phyloP scores from a whole-genome alignment of 345 rosid genomes.

The Arabidopsis thaliana region TAIR10.1 NC_003076.8:2983001-2983500 shows the following conservation, averaged over 20 bases:
- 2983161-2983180: constrained; percentile 22
- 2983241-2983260: neutral
- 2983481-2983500: neutral
- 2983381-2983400: too few species aligned
- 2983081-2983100: constrained; percentile 39
- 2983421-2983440: neutral
- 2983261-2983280: constrained; percentile 31
- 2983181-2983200: neutral
- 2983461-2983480: neutral
- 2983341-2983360: neutral
- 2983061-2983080: constrained; percentile 36
- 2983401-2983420: neutral
- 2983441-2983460: neutral
- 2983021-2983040: constrained; percentile 35
- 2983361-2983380: neutral
- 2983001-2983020: constrained; percentile 28
- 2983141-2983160: constrained; percentile 16
- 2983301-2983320: constrained; percentile 9
- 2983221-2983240: constrained; percentile 25
- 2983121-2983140: constrained; percentile 28
- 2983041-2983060: constrained; percentile 26
- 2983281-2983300: constrained; percentile 14
- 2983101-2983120: constrained; percentile 33
- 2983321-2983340: constrained; percentile 6
- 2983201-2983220: constrained; percentile 16